These are phyloP conservation scores for Nemania bipapillata DNA, from an alignment of 2,329 filamentous ascomycete species.

Conservation along the genomic window DNA sequence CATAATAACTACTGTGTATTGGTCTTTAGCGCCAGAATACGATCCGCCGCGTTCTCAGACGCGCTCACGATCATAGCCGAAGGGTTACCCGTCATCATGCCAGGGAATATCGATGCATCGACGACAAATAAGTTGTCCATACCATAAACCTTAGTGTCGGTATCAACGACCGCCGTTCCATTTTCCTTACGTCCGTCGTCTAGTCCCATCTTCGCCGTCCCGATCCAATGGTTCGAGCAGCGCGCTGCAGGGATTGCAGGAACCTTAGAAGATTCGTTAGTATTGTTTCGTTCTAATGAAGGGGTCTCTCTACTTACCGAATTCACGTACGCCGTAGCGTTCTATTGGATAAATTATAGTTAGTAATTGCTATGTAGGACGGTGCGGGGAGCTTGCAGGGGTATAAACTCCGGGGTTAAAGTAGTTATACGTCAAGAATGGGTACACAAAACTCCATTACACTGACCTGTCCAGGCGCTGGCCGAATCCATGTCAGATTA, in stretches of 20 bases:
- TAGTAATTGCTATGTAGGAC: neutral
- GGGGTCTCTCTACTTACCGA: slow-evolving; percentile 13
- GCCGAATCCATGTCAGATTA: slow-evolving; percentile 67
- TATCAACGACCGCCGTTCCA: slow-evolving; percentile 70
- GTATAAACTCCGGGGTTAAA: neutral
- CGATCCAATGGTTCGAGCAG: slow-evolving; percentile 64
- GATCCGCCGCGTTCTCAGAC: slow-evolving; percentile 54
- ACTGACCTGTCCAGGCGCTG: slow-evolving; percentile 49
- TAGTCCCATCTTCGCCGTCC: slow-evolving; percentile 68
- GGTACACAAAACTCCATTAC: neutral
- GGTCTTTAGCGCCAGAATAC: slow-evolving; percentile 42
- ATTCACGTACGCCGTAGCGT: slow-evolving; percentile 66
- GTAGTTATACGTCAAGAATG: neutral
- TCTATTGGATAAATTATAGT: slow-evolving; percentile 55
- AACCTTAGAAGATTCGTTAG: slow-evolving; percentile 48
- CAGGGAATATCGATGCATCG: slow-evolving; percentile 75
- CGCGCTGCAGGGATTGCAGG: slow-evolving; percentile 52
- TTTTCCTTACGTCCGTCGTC: slow-evolving; percentile 63
- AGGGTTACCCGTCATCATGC: slow-evolving; percentile 75
- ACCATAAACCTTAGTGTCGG: slow-evolving; percentile 72
- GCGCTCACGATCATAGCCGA: slow-evolving; percentile 56
- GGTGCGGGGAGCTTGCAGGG: neutral
- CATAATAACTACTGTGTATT: slow-evolving; percentile 12
- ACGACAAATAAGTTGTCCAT: slow-evolving; percentile 76
- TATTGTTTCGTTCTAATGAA: neutral